Evolutionary conservation across 352 stramenopile genomes (phyloP).

Genomic region (Elongisporangium undulatum): DNA sequence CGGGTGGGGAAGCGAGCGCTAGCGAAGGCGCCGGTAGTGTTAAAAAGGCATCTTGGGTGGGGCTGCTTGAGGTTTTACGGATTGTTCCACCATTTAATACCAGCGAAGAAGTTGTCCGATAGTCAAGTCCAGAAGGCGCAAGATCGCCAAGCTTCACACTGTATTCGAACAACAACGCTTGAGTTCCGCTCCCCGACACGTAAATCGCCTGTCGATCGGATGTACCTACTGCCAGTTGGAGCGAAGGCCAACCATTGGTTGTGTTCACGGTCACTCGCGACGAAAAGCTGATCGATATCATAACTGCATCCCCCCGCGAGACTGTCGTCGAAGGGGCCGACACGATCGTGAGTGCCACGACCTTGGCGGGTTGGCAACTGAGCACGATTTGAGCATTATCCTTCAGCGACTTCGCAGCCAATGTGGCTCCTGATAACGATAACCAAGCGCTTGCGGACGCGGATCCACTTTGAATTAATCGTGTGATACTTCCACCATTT

Average conservation of each 20-base stretch:
- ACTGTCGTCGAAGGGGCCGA: constrained; percentile 34
- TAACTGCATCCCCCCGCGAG: constrained; percentile 30
- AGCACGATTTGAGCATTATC: constrained; percentile 52
- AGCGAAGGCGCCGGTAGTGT: constrained; percentile 35
- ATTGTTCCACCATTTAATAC: constrained; percentile 66
- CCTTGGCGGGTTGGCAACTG: constrained; percentile 42
- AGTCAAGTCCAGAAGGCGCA: constrained; percentile 41
- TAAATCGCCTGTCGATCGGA: constrained; percentile 67
- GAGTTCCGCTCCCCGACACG: constrained; percentile 39
- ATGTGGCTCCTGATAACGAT: constrained; percentile 31
- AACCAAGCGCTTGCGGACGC: constrained; percentile 18
- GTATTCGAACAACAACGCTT: constrained; percentile 60
- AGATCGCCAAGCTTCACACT: constrained; percentile 56
- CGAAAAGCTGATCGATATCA: constrained; percentile 65
- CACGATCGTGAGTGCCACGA: constrained; percentile 33
- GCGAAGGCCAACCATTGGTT: constrained; percentile 41
- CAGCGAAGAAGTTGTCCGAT: constrained; percentile 37
- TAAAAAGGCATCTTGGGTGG: constrained; percentile 53
- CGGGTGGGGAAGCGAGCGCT: constrained; percentile 30
- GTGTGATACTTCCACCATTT: constrained; percentile 63
- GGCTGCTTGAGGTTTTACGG: constrained; percentile 35
- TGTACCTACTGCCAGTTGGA: constrained; percentile 51
- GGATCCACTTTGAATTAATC: constrained; percentile 22
- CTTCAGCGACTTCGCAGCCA: constrained; percentile 29
- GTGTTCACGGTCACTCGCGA: constrained; percentile 49